These are phyloP conservation scores for Penicillium sp. DNA, from an alignment of 2,329 filamentous ascomycete species.

Conservation along the genomic window DNA sequence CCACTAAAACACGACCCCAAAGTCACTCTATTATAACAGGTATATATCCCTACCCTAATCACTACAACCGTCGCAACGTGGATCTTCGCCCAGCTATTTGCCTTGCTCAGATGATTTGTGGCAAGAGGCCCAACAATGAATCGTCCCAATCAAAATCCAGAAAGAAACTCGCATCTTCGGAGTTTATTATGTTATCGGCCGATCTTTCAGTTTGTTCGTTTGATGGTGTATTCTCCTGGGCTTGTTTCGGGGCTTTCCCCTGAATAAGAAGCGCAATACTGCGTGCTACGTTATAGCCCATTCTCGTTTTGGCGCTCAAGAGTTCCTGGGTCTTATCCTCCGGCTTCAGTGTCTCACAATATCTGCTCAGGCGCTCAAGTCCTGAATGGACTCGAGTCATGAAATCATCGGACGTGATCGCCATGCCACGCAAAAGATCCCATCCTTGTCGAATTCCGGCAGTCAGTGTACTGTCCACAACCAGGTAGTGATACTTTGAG, in stretches of 20 bases:
- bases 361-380: slow-evolving; percentile 6
- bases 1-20: no score
- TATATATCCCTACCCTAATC: no score
- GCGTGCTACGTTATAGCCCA: slow-evolving; percentile 8
- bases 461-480: not conserved
- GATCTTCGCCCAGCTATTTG: no score
- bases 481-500: slow-evolving; percentile 5
- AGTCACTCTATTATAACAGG: no score
- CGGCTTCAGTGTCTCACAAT: slow-evolving; percentile 2
- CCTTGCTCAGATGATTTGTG: no score
- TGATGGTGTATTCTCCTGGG: not conserved
- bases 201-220: not conserved
- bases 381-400: not conserved
- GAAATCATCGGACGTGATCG: slow-evolving; percentile 3
- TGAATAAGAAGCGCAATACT: slow-evolving; percentile 2
- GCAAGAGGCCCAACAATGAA: slow-evolving; percentile 1
- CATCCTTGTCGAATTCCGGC: slow-evolving; percentile 8
- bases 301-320: slow-evolving; percentile 2
- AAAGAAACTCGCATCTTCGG: slow-evolving; percentile 2
- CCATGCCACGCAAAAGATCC: not conserved
- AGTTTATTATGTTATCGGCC: not conserved
- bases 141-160: slow-evolving; percentile 10
- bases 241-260: not conserved
- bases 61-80: no score
- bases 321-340: slow-evolving; percentile 6